Conservation (phyloP, 1,284 basidiomycete genomes). For the Austroboletus rostrupii region DNA sequence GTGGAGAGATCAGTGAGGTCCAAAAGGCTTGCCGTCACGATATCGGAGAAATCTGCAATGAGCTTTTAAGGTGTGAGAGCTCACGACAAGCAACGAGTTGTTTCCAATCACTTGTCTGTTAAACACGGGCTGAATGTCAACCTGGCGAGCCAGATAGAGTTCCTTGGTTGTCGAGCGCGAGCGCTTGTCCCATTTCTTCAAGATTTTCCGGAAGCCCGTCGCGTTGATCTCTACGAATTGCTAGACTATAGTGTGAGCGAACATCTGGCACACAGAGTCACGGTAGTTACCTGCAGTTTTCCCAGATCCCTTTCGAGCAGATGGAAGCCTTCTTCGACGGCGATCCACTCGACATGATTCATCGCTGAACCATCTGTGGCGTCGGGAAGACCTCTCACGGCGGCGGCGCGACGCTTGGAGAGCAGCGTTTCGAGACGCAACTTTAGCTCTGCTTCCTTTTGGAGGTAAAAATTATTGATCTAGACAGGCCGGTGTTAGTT, state of each 20-base stretch:
- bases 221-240: slow-evolving; percentile 99
- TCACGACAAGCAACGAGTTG: not conserved
- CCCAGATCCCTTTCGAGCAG: slow-evolving; percentile 94
- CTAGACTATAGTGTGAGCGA: slow-evolving; percentile 38
- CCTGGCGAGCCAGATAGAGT: slow-evolving; percentile 93
- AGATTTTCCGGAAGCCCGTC: slow-evolving; percentile 94
- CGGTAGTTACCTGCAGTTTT: slow-evolving; percentile 78
- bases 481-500: slow-evolving; percentile 31
- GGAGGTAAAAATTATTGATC: slow-evolving; percentile 99
- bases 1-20: slow-evolving; percentile 86
- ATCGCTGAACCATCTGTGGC: slow-evolving; percentile 53
- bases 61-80: slow-evolving; percentile 41
- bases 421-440: slow-evolving; percentile 89
- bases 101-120: slow-evolving; percentile 74
- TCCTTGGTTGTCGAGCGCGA: slow-evolving; percentile 95
- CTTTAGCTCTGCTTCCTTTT: slow-evolving; percentile 95
- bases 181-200: slow-evolving; percentile 99
- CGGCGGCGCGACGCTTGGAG: slow-evolving; percentile 87
- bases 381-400: slow-evolving; percentile 66
- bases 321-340: slow-evolving; percentile 94
- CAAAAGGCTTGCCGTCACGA: slow-evolving; percentile 89
- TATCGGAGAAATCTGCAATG: slow-evolving; percentile 93
- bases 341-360: slow-evolving; percentile 85
- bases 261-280: slow-evolving; percentile 19
- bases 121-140: slow-evolving; percentile 97